Percentiles rank a stretch among this genome's conserved stretches.
phyloP scores from a whole-genome alignment of 2,329 filamentous ascomycete genomes.

The Pseudocercospora musae region DNA sequence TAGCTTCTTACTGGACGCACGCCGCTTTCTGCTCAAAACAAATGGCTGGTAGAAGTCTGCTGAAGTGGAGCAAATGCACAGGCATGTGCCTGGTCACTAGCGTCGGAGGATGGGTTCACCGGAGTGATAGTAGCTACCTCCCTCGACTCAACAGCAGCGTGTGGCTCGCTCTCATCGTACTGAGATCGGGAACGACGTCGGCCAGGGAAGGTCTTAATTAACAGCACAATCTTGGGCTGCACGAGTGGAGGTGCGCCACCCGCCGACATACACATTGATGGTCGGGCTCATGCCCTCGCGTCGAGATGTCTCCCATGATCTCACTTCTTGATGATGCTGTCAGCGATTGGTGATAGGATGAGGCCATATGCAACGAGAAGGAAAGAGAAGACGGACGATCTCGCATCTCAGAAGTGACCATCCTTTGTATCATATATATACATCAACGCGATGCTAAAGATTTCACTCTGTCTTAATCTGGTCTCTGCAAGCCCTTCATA shows the following conservation, averaged over 20 bases:
- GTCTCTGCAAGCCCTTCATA: background rate
- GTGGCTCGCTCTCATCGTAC: no score
- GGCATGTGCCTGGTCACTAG: background rate
- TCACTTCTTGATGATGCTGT: no score
- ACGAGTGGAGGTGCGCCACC: no score
- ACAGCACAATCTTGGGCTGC: background rate
- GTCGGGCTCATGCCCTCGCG: background rate
- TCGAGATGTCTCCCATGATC: no score
- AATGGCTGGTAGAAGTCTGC: background rate
- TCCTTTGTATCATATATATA: conserved; percentile 1
- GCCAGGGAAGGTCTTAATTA: no score
- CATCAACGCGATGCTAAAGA: conserved; percentile 10
- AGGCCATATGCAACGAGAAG: background rate
- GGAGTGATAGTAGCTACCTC: no score
- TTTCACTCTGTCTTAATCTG: background rate
- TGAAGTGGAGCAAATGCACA: background rate
- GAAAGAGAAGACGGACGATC: background rate
- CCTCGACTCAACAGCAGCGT: no score
- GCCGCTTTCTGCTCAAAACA: background rate
- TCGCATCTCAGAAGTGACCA: background rate
- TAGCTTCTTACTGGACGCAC: background rate
- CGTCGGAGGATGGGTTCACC: background rate
- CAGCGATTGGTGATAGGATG: no score
- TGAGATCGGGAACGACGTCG: no score
- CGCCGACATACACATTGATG: background rate